Base-by-base conservation (phyloP, 352 stramenopile genomes). In the Globisporangium iwayamae region DNA sequence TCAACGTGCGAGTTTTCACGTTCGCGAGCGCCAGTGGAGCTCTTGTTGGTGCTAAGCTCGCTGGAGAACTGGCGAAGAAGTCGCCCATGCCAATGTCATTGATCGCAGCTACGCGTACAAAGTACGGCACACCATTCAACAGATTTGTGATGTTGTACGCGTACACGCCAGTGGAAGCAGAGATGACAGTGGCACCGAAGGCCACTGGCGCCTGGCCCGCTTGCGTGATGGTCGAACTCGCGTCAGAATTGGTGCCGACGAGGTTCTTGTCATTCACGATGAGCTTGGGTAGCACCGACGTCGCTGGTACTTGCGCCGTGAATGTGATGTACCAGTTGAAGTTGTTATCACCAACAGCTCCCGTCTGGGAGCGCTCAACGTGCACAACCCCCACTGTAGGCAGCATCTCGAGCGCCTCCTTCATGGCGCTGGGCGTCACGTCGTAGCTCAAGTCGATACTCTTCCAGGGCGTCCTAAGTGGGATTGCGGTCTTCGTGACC, bases 311-410 rank as follows among this genome's bases (percentile, higher is more conserved):
- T 46, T 90, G 78, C 14, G 66, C 73, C 20, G 71, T 77, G 66
- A 98, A 98, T 11, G 94, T 98, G 36, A 98, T 81, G 16, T 68
- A 78, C 93, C 94, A 98, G 10, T 81, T 73, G 68, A 87, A 98
- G 28, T 81, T 91, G 58, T 87, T 89, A 28, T 72, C 63, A 16
- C 77, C 85, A 4, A 74, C 75, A 3, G 47, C 57, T 3, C 63
- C 67, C 10, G 79, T 71, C 25, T 81, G 79, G 30, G 93, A 70
- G n/a, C 95, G 85, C 56, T 92, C 82, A 1, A 98, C 90, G 18
- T 96, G 82, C 5, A 98, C 90, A n/a, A 85, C 73, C 1, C 94
- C 94, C 25, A 97, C 62, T 55, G 88, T 94, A 11, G 91, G 80
- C 4, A 99, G 70, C 62, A 92, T 75, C 74, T 98, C 86, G 13